Base-by-base conservation (phyloP, 495 filamentous ascomycete genomes). In the Achaetomiella virescens region DNA sequence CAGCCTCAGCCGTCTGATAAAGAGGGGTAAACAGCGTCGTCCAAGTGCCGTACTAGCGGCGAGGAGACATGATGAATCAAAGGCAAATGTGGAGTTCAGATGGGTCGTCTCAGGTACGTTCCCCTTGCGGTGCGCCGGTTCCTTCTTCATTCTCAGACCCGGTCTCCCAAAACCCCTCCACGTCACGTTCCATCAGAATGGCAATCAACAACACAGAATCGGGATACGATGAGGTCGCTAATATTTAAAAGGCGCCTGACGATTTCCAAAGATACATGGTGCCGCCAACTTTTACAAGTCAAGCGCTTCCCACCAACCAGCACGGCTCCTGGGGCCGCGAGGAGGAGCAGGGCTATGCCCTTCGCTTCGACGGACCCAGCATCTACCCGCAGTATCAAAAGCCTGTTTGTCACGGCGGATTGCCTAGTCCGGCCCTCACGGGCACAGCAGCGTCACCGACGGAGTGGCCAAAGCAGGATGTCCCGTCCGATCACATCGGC, bases 391-490 rank as follows among this genome's bases (percentile, higher is more conserved):
- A 51, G 2, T 20, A 46, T 6, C 46, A 45, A 1, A 22, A 20
- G 37, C 27, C 40, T 2, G 11, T 40, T 14, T 18, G 35, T 2
- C 9, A 17, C 5, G 18, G 20, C 27, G 47, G 54, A 1, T 2
- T 52, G 18, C 54, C 47, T 9, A 57, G 54, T 52, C 54, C 54
- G 6, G 37, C 38, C n/a, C 41, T 29, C 15, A 22, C 47, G 37
- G 40, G 24, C 38, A 10, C 37, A 6, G 50, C 50, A 35, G 17
- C 38, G 33, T 53, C 50, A 27, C 50, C 50, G 1, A 11, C 38
- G 1, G 17, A 43, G 6, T 53, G 50, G 50, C 18, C 38, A 9
- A 22, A 44, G 21, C 38, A 44, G 14, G 29, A 21, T 18, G 40
- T 6, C 8, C 17, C 54, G 3, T 37, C 27, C 27, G 31, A 25